Evolutionary conservation across 2,329 filamentous ascomycete species (phyloP).

Genomic region (Cladosporium sp.): DNA sequence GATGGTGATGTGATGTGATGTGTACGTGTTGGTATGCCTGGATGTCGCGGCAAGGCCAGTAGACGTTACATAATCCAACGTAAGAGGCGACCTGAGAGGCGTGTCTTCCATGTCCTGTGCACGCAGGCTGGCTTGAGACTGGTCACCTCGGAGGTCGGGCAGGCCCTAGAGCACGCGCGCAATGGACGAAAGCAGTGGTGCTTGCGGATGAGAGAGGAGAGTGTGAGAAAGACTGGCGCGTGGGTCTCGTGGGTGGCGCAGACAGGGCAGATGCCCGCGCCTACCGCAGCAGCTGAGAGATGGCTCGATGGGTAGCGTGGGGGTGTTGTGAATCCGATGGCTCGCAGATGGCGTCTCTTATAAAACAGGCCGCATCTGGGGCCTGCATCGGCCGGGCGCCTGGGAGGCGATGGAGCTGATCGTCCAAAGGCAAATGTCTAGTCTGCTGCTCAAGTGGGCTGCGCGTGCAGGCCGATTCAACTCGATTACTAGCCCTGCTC

Average conservation of each 20-base stretch:
- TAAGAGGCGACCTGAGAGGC: neutral
- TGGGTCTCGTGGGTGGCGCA: constrained; percentile 6
- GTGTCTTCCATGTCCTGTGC: neutral
- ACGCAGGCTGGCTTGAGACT: neutral
- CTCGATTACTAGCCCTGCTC: neutral
- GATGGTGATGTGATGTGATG: neutral
- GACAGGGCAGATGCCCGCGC: constrained; percentile 5
- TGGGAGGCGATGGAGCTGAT: constrained; percentile 7
- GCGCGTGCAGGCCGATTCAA: neutral
- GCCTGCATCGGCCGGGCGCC: constrained; percentile 3
- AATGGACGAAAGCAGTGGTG: constrained; percentile 8
- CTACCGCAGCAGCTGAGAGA: constrained; percentile 18
- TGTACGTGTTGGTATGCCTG: neutral
- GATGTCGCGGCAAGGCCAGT: neutral
- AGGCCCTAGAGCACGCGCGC: constrained; percentile 7
- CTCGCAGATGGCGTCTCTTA: neutral
- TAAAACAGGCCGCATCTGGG: neutral
- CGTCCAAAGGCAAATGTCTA: neutral
- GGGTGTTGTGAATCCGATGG: constrained; percentile 5
- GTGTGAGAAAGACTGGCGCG: neutral
- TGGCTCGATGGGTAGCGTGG: constrained; percentile 13
- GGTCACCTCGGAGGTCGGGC: neutral
- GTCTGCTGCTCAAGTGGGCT: neutral
- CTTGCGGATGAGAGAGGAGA: neutral
- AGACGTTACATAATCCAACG: neutral